Evolutionary conservation across 2,329 filamentous ascomycete genomes (phyloP).

Genomic region (Periconia sp.): DNA sequence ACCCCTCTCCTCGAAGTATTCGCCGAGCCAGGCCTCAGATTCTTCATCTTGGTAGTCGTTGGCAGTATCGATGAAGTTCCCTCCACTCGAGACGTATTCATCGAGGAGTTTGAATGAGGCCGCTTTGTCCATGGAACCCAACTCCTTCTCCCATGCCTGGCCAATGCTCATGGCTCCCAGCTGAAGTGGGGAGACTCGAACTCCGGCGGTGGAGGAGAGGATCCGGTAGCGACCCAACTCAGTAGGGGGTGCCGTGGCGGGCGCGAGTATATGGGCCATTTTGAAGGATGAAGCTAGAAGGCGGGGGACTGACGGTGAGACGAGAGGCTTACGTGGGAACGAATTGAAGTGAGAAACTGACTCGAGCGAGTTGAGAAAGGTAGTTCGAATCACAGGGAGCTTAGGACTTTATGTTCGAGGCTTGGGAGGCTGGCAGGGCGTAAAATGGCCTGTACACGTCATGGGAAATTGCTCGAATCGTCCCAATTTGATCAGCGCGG

Average conservation of each 20-base stretch:
- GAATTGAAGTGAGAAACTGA: no score
- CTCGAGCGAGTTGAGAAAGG: no score
- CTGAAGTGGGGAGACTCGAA: conserved; percentile 58
- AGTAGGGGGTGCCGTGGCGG: conserved; percentile 4
- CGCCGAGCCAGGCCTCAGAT: conserved; percentile 47
- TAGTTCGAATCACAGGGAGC: no score
- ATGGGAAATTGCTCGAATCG: no score
- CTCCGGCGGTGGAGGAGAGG: conserved; percentile 55
- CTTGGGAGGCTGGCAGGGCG: no score
- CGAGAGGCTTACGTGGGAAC: no score
- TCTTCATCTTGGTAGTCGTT: conserved; percentile 47
- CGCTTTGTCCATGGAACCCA: conserved; percentile 50
- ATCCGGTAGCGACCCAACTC: conserved; percentile 55
- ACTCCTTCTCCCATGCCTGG: conserved; percentile 46
- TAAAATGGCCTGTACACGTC: no score
- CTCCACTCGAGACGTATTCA: conserved; percentile 67
- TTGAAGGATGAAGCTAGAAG: no score
- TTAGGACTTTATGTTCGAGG: no score
- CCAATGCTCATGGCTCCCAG: conserved; percentile 60
- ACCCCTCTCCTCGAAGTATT: conserved; percentile 47
- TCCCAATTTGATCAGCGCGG: no score
- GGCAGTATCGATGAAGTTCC: conserved; percentile 74
- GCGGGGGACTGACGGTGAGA: no score
- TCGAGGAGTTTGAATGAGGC: conserved; percentile 70
- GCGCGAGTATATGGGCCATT: no score